Conservation (phyloP, 1,139 yeast genomes). For the Kurtzmaniella quercitrusa region DNA sequence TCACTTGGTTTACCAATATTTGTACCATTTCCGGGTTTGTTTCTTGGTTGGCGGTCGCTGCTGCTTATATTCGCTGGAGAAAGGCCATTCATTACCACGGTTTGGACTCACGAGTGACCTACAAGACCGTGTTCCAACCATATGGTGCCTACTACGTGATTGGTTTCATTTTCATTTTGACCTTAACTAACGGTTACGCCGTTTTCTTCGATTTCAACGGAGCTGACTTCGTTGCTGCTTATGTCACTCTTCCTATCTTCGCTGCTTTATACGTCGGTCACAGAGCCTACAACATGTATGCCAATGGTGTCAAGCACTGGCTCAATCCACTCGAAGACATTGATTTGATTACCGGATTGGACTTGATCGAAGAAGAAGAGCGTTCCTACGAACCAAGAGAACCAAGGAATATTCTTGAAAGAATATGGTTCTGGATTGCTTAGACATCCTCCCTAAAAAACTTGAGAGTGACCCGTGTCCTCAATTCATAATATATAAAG, state of each 20-base stretch:
- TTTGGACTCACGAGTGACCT: slow-evolving; percentile 44
- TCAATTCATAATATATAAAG: no score
- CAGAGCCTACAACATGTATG: slow-evolving; percentile 24
- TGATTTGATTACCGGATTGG: slow-evolving; percentile 44
- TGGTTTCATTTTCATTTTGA: slow-evolving; percentile 37
- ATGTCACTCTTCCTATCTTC: slow-evolving; percentile 56
- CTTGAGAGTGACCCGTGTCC: no score
- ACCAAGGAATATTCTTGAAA: slow-evolving; percentile 31
- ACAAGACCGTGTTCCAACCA: slow-evolving; percentile 45
- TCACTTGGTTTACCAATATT: slow-evolving; percentile 64
- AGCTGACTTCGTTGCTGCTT: slow-evolving; percentile 56
- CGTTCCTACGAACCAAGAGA: slow-evolving; percentile 23
- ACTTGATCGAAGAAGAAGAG: slow-evolving; percentile 37
- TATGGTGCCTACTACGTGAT: slow-evolving; percentile 49
- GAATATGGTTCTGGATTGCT: slow-evolving; percentile 39
- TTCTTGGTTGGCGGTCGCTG: slow-evolving; percentile 55
- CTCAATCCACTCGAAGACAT: slow-evolving; percentile 39
- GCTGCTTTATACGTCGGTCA: slow-evolving; percentile 44
- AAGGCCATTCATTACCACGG: slow-evolving; percentile 42
- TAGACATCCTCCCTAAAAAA: no score
- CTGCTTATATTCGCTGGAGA: slow-evolving; percentile 51
- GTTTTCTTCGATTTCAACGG: slow-evolving; percentile 51
- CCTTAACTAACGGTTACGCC: slow-evolving; percentile 57
- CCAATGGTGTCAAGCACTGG: slow-evolving; percentile 26
- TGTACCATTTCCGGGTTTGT: slow-evolving; percentile 68